phyloP scores from a whole-genome alignment of 2,329 filamentous ascomycete genomes.

The Colletotrichum orchidophilum region DNA sequence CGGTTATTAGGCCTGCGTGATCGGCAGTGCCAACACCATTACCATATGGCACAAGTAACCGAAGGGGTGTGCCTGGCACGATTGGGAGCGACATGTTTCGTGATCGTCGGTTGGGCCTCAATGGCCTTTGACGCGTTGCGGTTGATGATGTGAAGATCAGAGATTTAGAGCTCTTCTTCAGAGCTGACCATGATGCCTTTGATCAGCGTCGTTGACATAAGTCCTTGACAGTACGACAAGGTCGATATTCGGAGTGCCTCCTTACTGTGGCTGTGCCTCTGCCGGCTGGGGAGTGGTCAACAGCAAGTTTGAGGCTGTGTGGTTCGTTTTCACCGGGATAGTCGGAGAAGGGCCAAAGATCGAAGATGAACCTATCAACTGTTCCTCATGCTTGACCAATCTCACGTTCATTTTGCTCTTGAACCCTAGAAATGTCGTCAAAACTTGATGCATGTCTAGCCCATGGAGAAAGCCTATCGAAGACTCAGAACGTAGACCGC shows the following conservation, averaged over 20 bases:
- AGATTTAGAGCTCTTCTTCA: neutral
- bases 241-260: neutral
- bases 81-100: neutral
- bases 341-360: neutral
- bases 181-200: neutral
- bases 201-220: neutral
- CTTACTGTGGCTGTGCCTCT: neutral
- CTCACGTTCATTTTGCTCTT: neutral
- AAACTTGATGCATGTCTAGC: neutral
- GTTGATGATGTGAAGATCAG: neutral
- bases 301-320: neutral
- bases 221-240: neutral
- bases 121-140: neutral
- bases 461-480: neutral
- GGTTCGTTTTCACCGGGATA: neutral
- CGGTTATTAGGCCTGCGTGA: neutral
- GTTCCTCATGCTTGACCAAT: neutral
- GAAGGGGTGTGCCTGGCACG: neutral
- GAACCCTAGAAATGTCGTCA: neutral
- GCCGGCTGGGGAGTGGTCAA: neutral
- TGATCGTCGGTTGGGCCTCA: slow-evolving; percentile 13
- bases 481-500: neutral
- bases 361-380: neutral
- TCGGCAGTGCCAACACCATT: neutral
- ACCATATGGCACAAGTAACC: neutral